Percentiles rank a stretch among this genome's conserved stretches.
These are phyloP conservation scores for Gamsiella multidivaricata DNA, from an alignment of 192 early-diverging fungal genomes.

Conservation along the genomic window DNA sequence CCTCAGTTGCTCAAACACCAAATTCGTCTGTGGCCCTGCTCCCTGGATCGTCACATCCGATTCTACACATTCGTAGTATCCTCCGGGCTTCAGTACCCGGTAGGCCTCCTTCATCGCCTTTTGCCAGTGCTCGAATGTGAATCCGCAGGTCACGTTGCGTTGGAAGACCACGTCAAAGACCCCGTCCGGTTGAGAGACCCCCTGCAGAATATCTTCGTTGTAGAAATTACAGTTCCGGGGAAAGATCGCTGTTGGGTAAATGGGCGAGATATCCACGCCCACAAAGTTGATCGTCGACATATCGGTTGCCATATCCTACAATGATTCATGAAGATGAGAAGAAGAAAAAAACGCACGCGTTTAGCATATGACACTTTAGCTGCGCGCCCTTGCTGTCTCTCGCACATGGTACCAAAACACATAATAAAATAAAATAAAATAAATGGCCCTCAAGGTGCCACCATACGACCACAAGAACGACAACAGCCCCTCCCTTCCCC, in stretches of 20 bases:
- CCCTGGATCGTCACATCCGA: conserved; percentile 23
- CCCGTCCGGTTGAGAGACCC: conserved; percentile 39
- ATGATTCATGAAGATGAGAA: no score
- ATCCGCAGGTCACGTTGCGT: conserved; percentile 34
- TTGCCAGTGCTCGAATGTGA: conserved; percentile 44
- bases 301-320: conserved; percentile 47
- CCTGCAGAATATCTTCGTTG: conserved; percentile 30
- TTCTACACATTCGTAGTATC: conserved; percentile 55
- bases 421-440: not conserved
- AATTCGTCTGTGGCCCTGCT: conserved; percentile 26
- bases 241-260: conserved; percentile 49
- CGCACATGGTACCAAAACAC: not conserved
- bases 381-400: not conserved
- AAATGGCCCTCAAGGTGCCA: no score
- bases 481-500: no score
- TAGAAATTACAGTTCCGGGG: conserved; percentile 54
- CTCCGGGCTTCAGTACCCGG: conserved; percentile 39
- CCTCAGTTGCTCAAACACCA: conserved; percentile 40
- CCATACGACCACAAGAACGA: no score
- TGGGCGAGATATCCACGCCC: conserved; percentile 47
- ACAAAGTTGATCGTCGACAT: conserved; percentile 36
- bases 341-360: not conserved
- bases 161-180: conserved; percentile 50
- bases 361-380: not conserved
- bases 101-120: conserved; percentile 34